Conservation (phyloP, 768 basidiomycete genomes). For the Russula brevipes region DNA sequence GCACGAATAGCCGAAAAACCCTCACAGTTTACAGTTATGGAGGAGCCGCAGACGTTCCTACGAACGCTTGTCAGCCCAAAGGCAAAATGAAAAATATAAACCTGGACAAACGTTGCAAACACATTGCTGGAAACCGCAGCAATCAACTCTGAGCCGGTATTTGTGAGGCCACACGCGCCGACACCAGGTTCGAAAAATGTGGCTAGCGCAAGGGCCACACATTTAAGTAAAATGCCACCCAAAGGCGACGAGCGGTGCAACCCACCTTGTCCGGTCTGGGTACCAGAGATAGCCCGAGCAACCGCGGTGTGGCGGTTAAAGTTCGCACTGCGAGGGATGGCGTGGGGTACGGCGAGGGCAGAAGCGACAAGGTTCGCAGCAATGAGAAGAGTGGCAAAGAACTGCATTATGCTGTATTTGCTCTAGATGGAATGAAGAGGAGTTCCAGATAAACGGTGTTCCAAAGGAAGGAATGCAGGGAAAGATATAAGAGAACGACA, state of each 20-base stretch:
- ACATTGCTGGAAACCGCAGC: slow-evolving; percentile 52
- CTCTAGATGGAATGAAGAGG: slow-evolving; percentile 12
- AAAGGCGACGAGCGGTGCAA: slow-evolving; percentile 8
- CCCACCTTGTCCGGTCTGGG: slow-evolving; percentile 46
- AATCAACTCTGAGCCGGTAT: slow-evolving; percentile 47
- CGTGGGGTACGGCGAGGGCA: not conserved
- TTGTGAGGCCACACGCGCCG: slow-evolving; percentile 58
- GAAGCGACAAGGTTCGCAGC: slow-evolving; percentile 36
- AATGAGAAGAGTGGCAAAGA: slow-evolving; percentile 41
- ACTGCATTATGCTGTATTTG: slow-evolving; percentile 33
- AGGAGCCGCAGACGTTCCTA: slow-evolving; percentile 56
- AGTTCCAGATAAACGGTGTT: slow-evolving; percentile 16
- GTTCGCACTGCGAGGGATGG: not conserved
- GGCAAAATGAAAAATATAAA: not conserved
- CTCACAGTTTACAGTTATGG: slow-evolving; percentile 46
- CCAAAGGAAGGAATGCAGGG: slow-evolving; percentile 13
- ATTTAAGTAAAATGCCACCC: slow-evolving; percentile 3
- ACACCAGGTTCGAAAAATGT: slow-evolving; percentile 59
- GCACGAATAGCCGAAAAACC: not conserved
- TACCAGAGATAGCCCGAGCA: slow-evolving; percentile 36
- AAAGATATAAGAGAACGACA: slow-evolving; percentile 1
- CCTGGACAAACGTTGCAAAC: slow-evolving; percentile 59
- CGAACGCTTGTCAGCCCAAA: not conserved
- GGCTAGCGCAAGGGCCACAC: slow-evolving; percentile 28
- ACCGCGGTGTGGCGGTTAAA: not conserved